phyloP scores from a whole-genome alignment of 352 stramenopile genomes.

The Globisporangium apiculatum region DNA sequence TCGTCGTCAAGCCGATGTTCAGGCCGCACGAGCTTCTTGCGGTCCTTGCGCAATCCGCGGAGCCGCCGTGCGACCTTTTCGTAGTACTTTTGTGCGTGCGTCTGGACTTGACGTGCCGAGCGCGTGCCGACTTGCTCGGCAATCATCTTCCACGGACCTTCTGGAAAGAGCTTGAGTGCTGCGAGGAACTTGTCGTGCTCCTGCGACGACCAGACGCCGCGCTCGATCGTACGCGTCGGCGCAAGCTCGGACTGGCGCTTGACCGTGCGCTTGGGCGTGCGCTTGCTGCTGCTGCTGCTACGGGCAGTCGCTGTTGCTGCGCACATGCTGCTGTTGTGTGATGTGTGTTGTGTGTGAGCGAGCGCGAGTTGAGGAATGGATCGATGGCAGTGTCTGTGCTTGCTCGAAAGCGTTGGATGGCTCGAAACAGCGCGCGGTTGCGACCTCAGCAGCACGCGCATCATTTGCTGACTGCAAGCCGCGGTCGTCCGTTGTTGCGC shows the following conservation, averaged over 20 bases:
- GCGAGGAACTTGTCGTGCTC: conserved; percentile 31
- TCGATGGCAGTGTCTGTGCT: neutral
- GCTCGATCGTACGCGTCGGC: conserved; percentile 3
- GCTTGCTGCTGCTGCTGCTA: neutral
- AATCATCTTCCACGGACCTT: conserved; percentile 28
- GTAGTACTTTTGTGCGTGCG: conserved; percentile 52
- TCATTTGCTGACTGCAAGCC: too few relatives aligned
- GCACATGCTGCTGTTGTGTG: neutral
- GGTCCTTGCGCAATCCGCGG: conserved; percentile 53
- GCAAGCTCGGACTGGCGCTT: neutral
- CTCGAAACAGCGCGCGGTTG: neutral
- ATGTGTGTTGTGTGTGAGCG: neutral
- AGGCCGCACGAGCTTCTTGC: conserved; percentile 43
- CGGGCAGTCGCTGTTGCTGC: neutral
- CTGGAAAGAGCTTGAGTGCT: conserved; percentile 20
- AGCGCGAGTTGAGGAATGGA: neutral
- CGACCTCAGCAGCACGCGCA: neutral
- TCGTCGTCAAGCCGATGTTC: conserved; percentile 53
- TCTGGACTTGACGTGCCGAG: conserved; percentile 59
- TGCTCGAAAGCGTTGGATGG: neutral
- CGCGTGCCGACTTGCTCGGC: conserved; percentile 25
- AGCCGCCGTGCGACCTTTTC: conserved; percentile 62
- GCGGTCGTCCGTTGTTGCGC: too few relatives aligned
- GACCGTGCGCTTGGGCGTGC: neutral
- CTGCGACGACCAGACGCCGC: conserved; percentile 19